Percentiles rank a stretch among this genome's conserved stretches.
Evolutionary conservation across 495 filamentous ascomycete species (phyloP).

Genomic region (Hypomontagnella submonticulosa): DNA sequence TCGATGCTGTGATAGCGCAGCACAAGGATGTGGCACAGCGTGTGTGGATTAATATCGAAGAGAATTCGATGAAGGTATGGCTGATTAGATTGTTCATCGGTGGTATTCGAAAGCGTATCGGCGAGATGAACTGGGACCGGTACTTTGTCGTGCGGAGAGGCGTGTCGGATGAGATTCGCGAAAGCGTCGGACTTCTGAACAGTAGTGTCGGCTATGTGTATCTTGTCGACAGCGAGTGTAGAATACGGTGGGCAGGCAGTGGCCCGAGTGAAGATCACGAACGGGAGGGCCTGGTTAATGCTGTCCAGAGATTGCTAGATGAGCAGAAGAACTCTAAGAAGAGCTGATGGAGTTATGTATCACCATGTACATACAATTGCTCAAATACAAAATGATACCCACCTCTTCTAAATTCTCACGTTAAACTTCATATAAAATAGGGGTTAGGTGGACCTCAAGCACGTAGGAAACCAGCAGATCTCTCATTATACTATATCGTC

Average conservation of each 20-base stretch:
- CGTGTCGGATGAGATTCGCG: slow-evolving; percentile 75
- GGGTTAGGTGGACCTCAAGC: too few species aligned
- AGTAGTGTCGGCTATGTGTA: slow-evolving; percentile 94
- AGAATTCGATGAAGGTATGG: slow-evolving; percentile 78
- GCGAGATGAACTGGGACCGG: slow-evolving; percentile 69
- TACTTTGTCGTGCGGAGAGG: slow-evolving; percentile 90
- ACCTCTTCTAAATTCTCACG: slow-evolving; percentile 1
- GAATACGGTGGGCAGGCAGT: slow-evolving; percentile 94
- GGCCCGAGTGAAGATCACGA: slow-evolving; percentile 77
- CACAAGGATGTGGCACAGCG: slow-evolving; percentile 68
- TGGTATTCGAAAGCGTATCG: slow-evolving; percentile 66
- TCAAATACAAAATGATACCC: slow-evolving; percentile 38
- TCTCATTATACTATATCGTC: too few species aligned
- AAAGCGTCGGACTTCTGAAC: slow-evolving; percentile 85
- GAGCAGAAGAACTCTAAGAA: slow-evolving; percentile 56
- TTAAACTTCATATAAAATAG: background rate
- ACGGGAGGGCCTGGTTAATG: slow-evolving; percentile 74
- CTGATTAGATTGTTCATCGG: slow-evolving; percentile 77
- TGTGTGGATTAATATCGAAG: slow-evolving; percentile 88
- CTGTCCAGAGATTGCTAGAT: slow-evolving; percentile 72
- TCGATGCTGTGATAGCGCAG: slow-evolving; percentile 64
- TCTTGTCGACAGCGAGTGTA: slow-evolving; percentile 85
- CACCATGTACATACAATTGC: slow-evolving; percentile 7
- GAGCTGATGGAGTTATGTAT: slow-evolving; percentile 19
- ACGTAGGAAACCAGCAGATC: too few species aligned